Conservation (phyloP, 345 rosid genomes). For the Eutrema yunnanense region DNA sequence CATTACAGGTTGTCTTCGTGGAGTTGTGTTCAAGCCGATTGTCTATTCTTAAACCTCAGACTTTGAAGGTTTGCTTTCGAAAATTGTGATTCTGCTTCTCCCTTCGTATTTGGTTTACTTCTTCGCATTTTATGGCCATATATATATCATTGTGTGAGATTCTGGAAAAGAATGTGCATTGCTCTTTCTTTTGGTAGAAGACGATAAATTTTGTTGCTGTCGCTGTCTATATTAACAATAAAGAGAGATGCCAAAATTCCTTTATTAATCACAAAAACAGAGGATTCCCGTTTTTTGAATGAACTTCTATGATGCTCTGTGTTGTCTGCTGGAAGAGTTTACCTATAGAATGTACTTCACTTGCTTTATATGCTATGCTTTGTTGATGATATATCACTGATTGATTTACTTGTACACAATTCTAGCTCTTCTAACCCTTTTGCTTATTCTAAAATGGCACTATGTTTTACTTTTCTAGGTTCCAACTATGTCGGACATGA, state of each 20-base stretch:
- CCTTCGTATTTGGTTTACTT: not conserved
- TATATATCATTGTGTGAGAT: not conserved
- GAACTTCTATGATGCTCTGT: not conserved
- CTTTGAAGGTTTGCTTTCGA: constrained; percentile 51
- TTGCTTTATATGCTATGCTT: constrained; percentile 4
- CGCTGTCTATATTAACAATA: not conserved
- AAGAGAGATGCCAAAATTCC: not conserved
- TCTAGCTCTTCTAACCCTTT: not conserved
- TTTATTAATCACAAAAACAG: not conserved
- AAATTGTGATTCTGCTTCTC: constrained; percentile 3
- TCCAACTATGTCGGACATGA: constrained; percentile 83
- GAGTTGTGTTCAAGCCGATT: constrained; percentile 87
- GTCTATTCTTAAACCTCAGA: constrained; percentile 72
- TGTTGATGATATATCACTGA: constrained; percentile 10
- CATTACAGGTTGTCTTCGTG: constrained; percentile 78
- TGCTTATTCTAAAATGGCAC: not conserved
- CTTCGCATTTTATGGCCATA: not conserved
- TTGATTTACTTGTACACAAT: not conserved
- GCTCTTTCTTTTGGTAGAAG: not conserved
- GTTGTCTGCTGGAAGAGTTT: not conserved
- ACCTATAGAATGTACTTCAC: not conserved
- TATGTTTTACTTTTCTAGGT: constrained; percentile 42
- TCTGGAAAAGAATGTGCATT: not conserved
- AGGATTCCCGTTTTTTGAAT: not conserved
- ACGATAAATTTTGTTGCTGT: not conserved